phyloP scores from a whole-genome alignment of 164 flowering plant species.

The Echeveria elegans region DNA sequence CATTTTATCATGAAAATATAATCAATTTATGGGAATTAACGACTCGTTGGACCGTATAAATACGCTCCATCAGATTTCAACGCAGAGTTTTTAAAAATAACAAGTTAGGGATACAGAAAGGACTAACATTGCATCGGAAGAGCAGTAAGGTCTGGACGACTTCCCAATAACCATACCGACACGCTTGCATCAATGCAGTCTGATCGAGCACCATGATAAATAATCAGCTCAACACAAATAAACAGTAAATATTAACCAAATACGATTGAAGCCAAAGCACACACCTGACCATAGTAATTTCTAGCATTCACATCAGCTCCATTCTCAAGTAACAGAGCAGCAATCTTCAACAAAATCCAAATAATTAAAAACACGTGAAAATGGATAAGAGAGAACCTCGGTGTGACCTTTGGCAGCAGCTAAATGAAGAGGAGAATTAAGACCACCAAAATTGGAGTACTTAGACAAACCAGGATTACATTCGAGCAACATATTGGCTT shows the following conservation, averaged over 20 bases:
- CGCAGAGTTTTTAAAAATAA: too few relatives aligned
- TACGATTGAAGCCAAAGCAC: not conserved
- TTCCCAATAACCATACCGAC: conserved; percentile 98
- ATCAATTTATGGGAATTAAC: too few relatives aligned
- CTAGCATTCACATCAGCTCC: conserved; percentile 97
- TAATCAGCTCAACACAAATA: too few relatives aligned
- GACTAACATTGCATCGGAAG: conserved; percentile 78
- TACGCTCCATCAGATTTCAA: too few relatives aligned
- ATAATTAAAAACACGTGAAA: conserved; percentile 4
- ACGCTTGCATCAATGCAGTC: conserved; percentile 99
- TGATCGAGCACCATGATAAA: conserved; percentile 17
- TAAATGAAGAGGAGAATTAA: conserved; percentile 82
- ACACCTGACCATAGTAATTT: conserved; percentile 95
- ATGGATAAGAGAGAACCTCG: conserved; percentile 38
- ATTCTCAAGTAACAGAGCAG: conserved; percentile 74
- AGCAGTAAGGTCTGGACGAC: conserved; percentile 88
- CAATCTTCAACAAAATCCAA: conserved; percentile 45
- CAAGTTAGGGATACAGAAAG: too few relatives aligned
- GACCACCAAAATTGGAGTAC: conserved; percentile 90
- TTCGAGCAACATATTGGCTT: conserved; percentile 83
- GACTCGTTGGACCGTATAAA: too few relatives aligned
- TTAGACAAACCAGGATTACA: conserved; percentile 80
- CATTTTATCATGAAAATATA: too few relatives aligned
- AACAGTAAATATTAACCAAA: too few relatives aligned
- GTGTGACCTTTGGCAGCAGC: conserved; percentile 89